These are phyloP conservation scores for Omphalotus olearius DNA, from an alignment of 1,284 basidiomycete species.

Conservation along the genomic window DNA sequence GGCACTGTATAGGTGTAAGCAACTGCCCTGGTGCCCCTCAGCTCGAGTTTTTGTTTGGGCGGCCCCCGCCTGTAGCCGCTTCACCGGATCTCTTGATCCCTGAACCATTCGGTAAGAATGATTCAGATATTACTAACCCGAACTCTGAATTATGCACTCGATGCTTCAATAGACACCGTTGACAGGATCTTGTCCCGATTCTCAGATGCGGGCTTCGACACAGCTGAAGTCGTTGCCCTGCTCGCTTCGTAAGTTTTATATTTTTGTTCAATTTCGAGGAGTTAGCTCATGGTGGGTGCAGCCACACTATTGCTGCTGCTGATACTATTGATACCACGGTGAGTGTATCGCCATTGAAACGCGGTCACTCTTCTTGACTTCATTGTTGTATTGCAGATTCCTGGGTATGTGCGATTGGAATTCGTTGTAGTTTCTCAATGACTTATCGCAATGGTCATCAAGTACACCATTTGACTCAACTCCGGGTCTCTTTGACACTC, in stretches of 20 bases:
- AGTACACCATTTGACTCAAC: slow-evolving; percentile 37
- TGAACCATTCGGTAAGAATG: slow-evolving; percentile 29
- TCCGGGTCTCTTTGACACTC: slow-evolving; percentile 20
- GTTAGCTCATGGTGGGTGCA: slow-evolving; percentile 3
- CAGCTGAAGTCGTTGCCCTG: slow-evolving; percentile 37
- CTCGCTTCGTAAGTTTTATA: slow-evolving; percentile 27
- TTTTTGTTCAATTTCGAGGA: background rate
- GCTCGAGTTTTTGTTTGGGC: slow-evolving; percentile 34
- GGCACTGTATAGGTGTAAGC: slow-evolving; percentile 1
- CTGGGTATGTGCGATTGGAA: slow-evolving; percentile 2
- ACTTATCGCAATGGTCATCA: background rate
- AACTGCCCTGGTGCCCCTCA: slow-evolving; percentile 40
- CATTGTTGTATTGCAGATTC: slow-evolving; percentile 11
- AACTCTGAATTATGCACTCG: too few relatives aligned
- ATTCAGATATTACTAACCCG: background rate
- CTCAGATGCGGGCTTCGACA: slow-evolving; percentile 34
- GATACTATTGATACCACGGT: slow-evolving; percentile 6
- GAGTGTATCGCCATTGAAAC: background rate
- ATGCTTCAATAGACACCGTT: slow-evolving; percentile 27
- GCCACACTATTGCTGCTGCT: slow-evolving; percentile 34
- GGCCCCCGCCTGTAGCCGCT: slow-evolving; percentile 26
- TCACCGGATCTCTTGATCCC: slow-evolving; percentile 35
- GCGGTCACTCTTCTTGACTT: background rate
- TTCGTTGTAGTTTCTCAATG: background rate
- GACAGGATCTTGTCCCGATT: slow-evolving; percentile 35